These are phyloP conservation scores for Mucor irregularis DNA, from an alignment of 371 early-diverging fungal genomes.

Conservation along the genomic window DNA sequence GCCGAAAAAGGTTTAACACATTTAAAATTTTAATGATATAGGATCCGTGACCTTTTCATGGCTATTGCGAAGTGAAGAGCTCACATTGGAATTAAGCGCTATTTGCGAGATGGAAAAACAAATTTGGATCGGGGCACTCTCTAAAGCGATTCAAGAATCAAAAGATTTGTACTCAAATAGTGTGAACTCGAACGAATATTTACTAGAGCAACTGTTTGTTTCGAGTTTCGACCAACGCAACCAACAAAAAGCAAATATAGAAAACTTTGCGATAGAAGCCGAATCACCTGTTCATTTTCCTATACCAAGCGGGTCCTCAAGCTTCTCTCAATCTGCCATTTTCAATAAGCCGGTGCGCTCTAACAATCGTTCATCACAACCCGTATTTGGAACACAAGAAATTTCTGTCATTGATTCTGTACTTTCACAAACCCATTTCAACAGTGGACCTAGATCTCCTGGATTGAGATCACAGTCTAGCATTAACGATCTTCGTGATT, in stretches of 20 bases:
- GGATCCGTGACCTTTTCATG: slow-evolving; percentile 16
- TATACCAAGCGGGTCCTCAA: slow-evolving; percentile 17
- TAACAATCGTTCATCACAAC: slow-evolving; percentile 13
- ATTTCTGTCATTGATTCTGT: background rate
- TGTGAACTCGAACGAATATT: slow-evolving; percentile 10
- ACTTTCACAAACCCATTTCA: background rate
- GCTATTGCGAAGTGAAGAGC: slow-evolving; percentile 12
- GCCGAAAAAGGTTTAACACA: background rate
- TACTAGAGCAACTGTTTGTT: slow-evolving; percentile 24
- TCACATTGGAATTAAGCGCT: slow-evolving; percentile 19
- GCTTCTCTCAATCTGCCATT: slow-evolving; percentile 22
- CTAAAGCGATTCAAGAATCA: slow-evolving; percentile 14
- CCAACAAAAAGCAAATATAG: background rate
- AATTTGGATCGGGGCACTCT: slow-evolving; percentile 19
- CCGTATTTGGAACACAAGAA: slow-evolving; percentile 7
- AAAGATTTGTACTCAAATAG: slow-evolving; percentile 15
- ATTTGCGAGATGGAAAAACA: slow-evolving; percentile 20
- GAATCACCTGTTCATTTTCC: slow-evolving; percentile 9
- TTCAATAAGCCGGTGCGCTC: slow-evolving; percentile 12
- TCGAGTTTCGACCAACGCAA: slow-evolving; percentile 25
- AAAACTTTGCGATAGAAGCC: background rate
- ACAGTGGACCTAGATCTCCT: slow-evolving; percentile 3
- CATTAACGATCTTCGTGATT: slow-evolving; percentile 18
- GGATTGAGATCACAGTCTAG: slow-evolving; percentile 20
- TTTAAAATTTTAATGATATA: background rate